Conservation (phyloP, 371 early-diverging fungal species). For the Rhizomucor miehei region DNA sequence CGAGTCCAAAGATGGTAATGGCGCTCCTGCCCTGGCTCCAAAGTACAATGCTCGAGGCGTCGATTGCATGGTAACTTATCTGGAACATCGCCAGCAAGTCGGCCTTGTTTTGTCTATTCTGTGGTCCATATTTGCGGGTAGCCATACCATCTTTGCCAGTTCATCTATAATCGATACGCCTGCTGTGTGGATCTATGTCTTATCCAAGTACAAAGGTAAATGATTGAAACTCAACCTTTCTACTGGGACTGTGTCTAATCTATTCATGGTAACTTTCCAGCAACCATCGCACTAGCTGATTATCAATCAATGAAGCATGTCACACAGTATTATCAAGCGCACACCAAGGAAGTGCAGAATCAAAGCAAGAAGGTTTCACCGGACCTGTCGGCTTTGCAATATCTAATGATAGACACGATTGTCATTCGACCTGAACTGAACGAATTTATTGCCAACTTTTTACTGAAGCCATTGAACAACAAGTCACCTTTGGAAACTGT, state of each 20-base stretch:
- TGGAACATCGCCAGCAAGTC: conserved; percentile 84
- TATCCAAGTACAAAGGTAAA: conserved; percentile 58
- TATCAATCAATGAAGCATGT: conserved; percentile 66
- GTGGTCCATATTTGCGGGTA: conserved; percentile 69
- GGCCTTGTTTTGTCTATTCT: conserved; percentile 73
- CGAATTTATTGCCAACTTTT: conserved; percentile 57
- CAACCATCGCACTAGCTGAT: conserved; percentile 68
- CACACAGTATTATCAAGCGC: conserved; percentile 48
- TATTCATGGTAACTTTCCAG: conserved; percentile 19
- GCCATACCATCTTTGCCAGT: conserved; percentile 63
- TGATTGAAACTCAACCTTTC: neutral
- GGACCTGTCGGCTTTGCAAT: conserved; percentile 61
- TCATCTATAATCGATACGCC: conserved; percentile 63
- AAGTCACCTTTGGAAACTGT: conserved; percentile 54
- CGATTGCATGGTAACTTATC: conserved; percentile 60
- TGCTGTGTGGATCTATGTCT: conserved; percentile 66
- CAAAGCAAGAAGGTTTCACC: conserved; percentile 60
- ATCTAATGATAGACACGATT: conserved; percentile 70
- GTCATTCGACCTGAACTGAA: conserved; percentile 60
- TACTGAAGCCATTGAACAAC: conserved; percentile 60
- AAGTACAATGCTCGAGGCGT: conserved; percentile 13
- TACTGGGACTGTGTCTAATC: neutral
- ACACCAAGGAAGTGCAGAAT: conserved; percentile 45
- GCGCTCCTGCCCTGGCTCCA: conserved; percentile 6
- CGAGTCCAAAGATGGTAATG: conserved; percentile 7